phyloP scores from a whole-genome alignment of 371 early-diverging fungal species.

The Gilbertella persicaria region DNA sequence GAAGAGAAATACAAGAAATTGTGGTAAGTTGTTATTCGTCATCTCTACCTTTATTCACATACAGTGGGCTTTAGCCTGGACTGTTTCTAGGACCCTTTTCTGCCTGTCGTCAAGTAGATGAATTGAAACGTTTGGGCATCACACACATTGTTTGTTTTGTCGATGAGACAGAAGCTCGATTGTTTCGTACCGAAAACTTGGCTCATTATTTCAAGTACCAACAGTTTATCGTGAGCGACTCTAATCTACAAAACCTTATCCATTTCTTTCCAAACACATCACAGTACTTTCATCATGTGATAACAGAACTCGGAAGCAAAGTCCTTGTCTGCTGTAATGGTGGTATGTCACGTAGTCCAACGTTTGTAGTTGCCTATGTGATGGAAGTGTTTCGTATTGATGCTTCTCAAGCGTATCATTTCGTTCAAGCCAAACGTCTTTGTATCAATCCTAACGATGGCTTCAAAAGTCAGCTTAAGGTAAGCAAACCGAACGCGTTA shows the following conservation, averaged over 20 bases:
- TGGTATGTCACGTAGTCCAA: constrained; percentile 83
- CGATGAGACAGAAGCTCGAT: constrained; percentile 58
- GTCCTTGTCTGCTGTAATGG: constrained; percentile 86
- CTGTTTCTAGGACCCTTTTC: constrained; percentile 82
- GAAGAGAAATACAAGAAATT: constrained; percentile 83
- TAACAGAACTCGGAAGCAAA: constrained; percentile 50
- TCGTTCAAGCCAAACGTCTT: constrained; percentile 80
- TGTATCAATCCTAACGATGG: constrained; percentile 86
- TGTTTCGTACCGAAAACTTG: constrained; percentile 37
- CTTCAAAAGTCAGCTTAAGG: constrained; percentile 80
- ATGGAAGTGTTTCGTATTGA: constrained; percentile 73
- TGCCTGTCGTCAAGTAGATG: constrained; percentile 59
- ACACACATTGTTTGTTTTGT: constrained; percentile 78
- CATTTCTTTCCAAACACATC: constrained; percentile 69
- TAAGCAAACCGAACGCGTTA: constrained; percentile 21
- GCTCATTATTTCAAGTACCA: constrained; percentile 25
- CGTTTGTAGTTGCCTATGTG: constrained; percentile 87
- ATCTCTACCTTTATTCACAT: neutral
- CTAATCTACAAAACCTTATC: constrained; percentile 73
- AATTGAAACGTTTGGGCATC: constrained; percentile 57
- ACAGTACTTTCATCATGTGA: constrained; percentile 56
- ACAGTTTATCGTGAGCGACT: constrained; percentile 63
- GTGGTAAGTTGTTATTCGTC: constrained; percentile 33
- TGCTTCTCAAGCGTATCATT: constrained; percentile 74
- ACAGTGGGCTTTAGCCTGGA: too few relatives aligned